A percentile compares a stretch with the other conserved stretches of the same genome.
phyloP scores from a whole-genome alignment of 345 rosid genomes.

The Salix koriyanagi region DNA sequence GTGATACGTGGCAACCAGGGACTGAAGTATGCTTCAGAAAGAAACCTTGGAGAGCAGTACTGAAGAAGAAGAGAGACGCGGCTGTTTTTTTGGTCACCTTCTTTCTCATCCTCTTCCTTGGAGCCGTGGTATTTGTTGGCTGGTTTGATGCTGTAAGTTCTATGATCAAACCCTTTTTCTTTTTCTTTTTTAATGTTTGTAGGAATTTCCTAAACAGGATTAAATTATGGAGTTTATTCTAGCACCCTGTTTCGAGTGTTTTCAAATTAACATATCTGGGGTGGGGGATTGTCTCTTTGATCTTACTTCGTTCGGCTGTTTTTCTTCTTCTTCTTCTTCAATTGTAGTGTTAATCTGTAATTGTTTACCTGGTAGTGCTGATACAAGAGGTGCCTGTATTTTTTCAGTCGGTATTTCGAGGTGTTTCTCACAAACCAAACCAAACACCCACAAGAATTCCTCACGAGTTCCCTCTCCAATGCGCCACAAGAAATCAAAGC shows the following conservation, averaged over 20 bases:
- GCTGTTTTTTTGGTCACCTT: not conserved
- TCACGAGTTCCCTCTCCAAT: not conserved
- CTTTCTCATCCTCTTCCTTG: conserved; percentile 8
- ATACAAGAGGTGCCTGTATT: too few species aligned
- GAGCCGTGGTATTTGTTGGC: not conserved
- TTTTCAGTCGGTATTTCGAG: not conserved
- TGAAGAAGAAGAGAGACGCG: not conserved
- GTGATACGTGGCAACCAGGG: not conserved
- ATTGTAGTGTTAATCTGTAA: too few species aligned
- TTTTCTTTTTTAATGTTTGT: not conserved
- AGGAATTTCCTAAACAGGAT: too few species aligned
- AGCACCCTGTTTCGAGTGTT: too few species aligned
- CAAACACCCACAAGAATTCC: not conserved
- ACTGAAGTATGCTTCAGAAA: not conserved
- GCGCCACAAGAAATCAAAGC: not conserved
- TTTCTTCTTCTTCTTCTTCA: too few species aligned
- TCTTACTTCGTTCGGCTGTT: too few species aligned
- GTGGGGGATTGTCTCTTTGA: too few species aligned
- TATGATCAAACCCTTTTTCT: not conserved
- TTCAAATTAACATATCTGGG: too few species aligned
- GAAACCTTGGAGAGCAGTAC: not conserved
- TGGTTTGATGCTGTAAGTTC: conserved; percentile 17
- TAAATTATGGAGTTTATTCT: too few species aligned
- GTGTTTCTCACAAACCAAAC: not conserved
- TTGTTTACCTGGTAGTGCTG: too few species aligned